Evolutionary conservation across 139 green algal genomes (phyloP).

Genomic region (Micractinium conductrix): DNA sequence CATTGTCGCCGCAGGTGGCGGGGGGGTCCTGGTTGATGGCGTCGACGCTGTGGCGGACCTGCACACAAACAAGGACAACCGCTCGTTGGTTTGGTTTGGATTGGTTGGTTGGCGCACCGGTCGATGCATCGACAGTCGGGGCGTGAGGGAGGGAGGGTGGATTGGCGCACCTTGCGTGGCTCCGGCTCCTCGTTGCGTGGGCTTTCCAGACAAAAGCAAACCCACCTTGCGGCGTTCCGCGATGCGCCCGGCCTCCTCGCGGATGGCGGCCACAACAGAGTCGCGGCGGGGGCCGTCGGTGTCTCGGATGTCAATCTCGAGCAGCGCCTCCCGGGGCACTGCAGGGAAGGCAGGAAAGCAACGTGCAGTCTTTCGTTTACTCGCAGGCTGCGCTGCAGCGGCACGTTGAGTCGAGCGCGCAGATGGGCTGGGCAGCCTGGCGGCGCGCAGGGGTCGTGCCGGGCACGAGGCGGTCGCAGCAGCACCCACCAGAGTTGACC

Average conservation of each 20-base stretch:
- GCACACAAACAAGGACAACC: no score
- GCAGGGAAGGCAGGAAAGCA: not conserved
- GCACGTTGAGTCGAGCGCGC: not conserved
- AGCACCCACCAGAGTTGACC: constrained; percentile 80
- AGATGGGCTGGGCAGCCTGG: not conserved
- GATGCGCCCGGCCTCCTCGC: constrained; percentile 60
- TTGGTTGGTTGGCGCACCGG: no score
- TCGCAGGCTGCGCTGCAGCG: constrained; percentile 77
- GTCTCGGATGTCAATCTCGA: constrained; percentile 78
- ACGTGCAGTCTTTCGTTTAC: no score
- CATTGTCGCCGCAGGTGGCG: constrained; percentile 66
- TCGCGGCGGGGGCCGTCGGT: constrained; percentile 81
- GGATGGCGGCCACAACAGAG: constrained; percentile 66
- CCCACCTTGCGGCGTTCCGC: constrained; percentile 63
- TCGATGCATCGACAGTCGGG: no score
- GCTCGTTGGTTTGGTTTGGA: no score
- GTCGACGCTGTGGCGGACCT: constrained; percentile 31
- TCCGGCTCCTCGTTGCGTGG: no score
- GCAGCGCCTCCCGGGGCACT: constrained; percentile 36
- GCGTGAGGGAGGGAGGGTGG: no score
- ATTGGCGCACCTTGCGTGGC: no score
- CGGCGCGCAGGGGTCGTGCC: no score
- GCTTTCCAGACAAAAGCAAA: no score
- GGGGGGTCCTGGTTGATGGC: constrained; percentile 92
- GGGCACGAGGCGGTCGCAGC: no score